Percentiles rank a stretch among this genome's conserved stretches.
phyloP scores from a whole-genome alignment of 2,329 filamentous ascomycete species.

The Aspergillus bombycis region DNA sequence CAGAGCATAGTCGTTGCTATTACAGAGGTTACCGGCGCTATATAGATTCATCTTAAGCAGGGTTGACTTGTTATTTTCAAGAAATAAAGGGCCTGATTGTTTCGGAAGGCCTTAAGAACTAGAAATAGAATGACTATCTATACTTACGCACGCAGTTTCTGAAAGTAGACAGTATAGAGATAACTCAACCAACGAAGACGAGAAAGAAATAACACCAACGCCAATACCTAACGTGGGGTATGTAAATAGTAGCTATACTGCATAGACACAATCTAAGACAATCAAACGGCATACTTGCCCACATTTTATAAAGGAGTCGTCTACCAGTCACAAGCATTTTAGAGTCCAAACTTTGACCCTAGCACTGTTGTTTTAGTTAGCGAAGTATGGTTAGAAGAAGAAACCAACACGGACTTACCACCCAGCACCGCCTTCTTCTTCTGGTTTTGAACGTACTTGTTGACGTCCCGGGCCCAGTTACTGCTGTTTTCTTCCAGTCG shows the following conservation, averaged over 20 bases:
- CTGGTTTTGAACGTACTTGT: slow-evolving; percentile 82
- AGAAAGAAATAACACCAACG: slow-evolving; percentile 7
- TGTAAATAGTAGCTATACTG: slow-evolving; percentile 8
- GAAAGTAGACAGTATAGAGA: neutral
- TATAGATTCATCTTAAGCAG: neutral
- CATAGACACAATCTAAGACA: neutral
- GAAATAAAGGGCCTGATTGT: too few species aligned
- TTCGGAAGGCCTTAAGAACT: too few species aligned
- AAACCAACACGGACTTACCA: slow-evolving; percentile 38
- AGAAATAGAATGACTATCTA: neutral
- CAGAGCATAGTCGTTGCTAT: too few species aligned
- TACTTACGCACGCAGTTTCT: neutral
- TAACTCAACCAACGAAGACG: neutral
- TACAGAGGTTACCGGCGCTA: neutral
- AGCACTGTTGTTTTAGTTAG: slow-evolving; percentile 34
- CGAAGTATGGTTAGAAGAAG: neutral
- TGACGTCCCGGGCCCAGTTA: slow-evolving; percentile 84
- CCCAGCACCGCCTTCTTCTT: slow-evolving; percentile 84
- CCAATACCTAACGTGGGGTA: slow-evolving; percentile 11
- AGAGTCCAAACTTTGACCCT: slow-evolving; percentile 49
- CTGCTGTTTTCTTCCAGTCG: slow-evolving; percentile 77
- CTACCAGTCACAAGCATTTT: slow-evolving; percentile 10
- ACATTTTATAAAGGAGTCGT: neutral
- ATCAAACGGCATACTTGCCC: neutral
- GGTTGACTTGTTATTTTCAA: neutral